Base-by-base conservation (phyloP, 306 rosid species). In the Senna siamea region DNA sequence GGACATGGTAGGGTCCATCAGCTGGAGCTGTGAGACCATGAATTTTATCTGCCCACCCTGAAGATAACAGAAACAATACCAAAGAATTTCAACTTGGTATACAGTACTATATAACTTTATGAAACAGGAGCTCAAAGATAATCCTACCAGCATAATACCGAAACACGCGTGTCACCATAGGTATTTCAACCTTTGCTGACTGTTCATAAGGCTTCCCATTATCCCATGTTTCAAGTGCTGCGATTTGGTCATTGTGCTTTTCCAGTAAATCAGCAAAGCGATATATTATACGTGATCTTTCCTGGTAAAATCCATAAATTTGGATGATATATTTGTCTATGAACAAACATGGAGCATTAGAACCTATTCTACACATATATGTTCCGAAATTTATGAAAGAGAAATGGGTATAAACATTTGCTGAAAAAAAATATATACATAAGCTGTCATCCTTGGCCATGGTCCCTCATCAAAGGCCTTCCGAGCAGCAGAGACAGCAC, bases 401-500 rank as follows among this genome's bases (percentile, higher is more conserved):
- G 58, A 40, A 19, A 12, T 26, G 19, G 15, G 30, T 9, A 47
- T 14, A 9, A 26, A 48, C 4, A 72, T 63, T 6, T 13, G 57
- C 52, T 47, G 30, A 18, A 18, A 26, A 11, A 54, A 46, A 47
- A 15, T n/a, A 35, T 5, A n/a, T 78, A 91, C 95, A 84, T 91
- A 91, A 67, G 95, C 89, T 62, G 97, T 80, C 97, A 91, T 87
- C 85, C 30, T 91, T 23, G 97, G 95, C 97, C 97, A 91, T 66
- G 93, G 93, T 69, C 91, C 97, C 55, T 87, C 88, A 67, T 89
- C 95, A 76, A 91, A 91, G 17, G 97, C 97, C 84, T 74, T 89
- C 12, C 95, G 84, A 8, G 95, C 97, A 30, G 92, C 89, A 14
- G 78, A 69, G 50, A 89, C 97, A 23, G 94, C 94, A 0, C 83